Evolutionary conservation across 176 grass and related monocot genomes (phyloP).

Genomic region (Carex pumila): DNA sequence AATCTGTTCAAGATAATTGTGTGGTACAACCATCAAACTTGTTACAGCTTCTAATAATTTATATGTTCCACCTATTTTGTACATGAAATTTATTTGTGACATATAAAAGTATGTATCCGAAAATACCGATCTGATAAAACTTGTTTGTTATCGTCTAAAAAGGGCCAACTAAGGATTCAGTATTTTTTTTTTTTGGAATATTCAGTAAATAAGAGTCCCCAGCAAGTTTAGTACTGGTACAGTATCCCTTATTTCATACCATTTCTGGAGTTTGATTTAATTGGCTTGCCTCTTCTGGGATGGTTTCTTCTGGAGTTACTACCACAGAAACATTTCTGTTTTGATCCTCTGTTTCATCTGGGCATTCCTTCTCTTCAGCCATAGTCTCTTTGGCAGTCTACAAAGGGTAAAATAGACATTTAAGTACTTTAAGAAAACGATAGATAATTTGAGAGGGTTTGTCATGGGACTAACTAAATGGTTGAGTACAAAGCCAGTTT

Average conservation of each 20-base stretch:
- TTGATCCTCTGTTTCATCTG: not conserved
- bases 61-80: not conserved
- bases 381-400: not conserved
- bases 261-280: slow-evolving; percentile 7
- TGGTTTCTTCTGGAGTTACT: not conserved
- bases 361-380: not conserved
- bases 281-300: not conserved
- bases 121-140: not conserved
- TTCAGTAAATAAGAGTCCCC: not conserved
- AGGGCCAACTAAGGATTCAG: too few species aligned
- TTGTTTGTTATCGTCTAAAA: not conserved
- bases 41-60: not conserved
- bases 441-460: not conserved
- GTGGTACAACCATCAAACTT: not conserved
- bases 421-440: too few species aligned
- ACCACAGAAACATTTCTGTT: not conserved
- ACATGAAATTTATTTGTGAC: not conserved
- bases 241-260: not conserved
- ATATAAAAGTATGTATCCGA: not conserved
- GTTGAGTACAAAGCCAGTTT: not conserved
- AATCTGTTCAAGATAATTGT: not conserved
- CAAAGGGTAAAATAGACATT: not conserved
- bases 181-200: not conserved
- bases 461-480: not conserved
- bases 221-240: not conserved